Evolutionary conservation across 306 rosid genomes (phyloP).

Genomic region (Morella rubra): DNA sequence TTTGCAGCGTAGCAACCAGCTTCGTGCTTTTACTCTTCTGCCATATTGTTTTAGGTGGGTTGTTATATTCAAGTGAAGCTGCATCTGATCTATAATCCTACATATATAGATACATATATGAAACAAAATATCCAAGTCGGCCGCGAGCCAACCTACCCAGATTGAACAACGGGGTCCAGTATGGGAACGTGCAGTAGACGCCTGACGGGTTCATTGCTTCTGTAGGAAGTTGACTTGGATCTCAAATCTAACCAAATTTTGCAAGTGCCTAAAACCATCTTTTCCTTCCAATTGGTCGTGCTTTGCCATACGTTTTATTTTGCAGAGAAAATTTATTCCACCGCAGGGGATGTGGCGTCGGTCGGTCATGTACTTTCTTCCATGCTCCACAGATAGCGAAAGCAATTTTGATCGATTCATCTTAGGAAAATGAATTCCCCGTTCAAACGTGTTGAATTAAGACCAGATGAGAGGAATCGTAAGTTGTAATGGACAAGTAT

Average conservation of each 20-base stretch:
- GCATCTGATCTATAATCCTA: not conserved
- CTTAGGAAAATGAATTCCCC: too few relatives aligned
- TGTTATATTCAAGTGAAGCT: not conserved
- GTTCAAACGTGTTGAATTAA: not conserved
- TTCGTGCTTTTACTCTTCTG: not conserved
- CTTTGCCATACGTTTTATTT: too few relatives aligned
- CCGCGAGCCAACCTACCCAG: not conserved
- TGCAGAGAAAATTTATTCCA: too few relatives aligned
- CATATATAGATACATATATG: too few relatives aligned
- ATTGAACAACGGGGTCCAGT: constrained; percentile 12
- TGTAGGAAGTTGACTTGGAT: constrained; percentile 6
- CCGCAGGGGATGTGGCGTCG: too few relatives aligned
- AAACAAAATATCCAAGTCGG: constrained; percentile 4
- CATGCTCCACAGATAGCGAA: too few relatives aligned
- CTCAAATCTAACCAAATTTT: constrained; percentile 10
- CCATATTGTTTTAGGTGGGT: too few relatives aligned
- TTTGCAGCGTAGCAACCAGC: not conserved
- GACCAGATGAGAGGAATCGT: not conserved
- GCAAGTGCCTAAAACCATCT: constrained; percentile 4
- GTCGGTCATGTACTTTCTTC: too few relatives aligned
- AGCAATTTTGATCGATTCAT: too few relatives aligned
- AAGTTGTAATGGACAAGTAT: too few relatives aligned
- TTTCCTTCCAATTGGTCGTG: not conserved
- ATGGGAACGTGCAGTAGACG: constrained; percentile 11
- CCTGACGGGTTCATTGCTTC: not conserved